Conservation (phyloP, 495 filamentous ascomycete species). For the Talaromyces thailandensis region DNA sequence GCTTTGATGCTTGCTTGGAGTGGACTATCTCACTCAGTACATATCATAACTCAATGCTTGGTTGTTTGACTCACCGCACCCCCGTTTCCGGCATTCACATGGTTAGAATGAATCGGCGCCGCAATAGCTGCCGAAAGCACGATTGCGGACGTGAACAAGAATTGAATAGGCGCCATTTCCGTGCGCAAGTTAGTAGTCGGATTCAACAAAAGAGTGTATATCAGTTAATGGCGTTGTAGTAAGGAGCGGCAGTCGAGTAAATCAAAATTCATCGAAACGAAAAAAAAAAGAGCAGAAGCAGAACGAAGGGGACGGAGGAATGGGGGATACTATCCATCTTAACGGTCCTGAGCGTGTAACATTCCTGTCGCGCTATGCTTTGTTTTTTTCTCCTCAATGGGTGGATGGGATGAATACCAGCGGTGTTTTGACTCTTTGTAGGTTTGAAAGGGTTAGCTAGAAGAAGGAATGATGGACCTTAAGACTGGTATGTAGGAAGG, state of each 20-base stretch:
- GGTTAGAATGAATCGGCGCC: neutral
- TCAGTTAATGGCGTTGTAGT: neutral
- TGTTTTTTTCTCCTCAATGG: neutral
- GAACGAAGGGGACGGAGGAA: neutral
- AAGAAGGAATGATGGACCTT: neutral
- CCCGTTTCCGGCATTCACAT: neutral
- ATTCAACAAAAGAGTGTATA: conserved; percentile 1
- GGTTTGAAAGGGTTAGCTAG: neutral
- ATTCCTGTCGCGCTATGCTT: neutral
- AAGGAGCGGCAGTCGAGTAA: neutral
- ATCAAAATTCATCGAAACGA: neutral
- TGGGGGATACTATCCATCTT: neutral
- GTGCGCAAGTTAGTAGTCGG: neutral
- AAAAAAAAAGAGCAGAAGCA: neutral
- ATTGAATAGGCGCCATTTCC: conserved; percentile 4
- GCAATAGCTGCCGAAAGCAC: neutral
- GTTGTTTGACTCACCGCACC: neutral
- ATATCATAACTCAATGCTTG: no score
- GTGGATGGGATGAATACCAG: neutral
- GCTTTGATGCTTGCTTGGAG: neutral
- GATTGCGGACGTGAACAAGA: neutral
- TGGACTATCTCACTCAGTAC: neutral
- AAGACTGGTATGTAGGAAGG: conserved; percentile 3
- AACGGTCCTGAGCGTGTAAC: neutral
- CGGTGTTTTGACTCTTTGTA: neutral